Evolutionary conservation across 768 basidiomycete genomes (phyloP).

Genomic region (Agrocybe praecox): DNA sequence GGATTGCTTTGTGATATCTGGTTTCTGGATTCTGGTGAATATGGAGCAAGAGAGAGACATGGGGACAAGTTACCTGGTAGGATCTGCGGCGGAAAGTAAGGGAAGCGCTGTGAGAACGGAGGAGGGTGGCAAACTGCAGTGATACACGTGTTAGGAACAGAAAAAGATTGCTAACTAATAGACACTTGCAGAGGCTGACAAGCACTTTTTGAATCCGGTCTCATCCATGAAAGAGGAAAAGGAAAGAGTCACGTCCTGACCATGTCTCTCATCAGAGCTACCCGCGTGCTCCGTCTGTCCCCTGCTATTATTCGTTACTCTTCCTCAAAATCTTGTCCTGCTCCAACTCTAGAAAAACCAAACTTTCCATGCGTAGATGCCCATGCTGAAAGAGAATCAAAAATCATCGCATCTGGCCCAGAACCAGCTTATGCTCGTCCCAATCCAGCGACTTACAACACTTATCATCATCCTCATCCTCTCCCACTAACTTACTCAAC

Average conservation of each 20-base stretch:
- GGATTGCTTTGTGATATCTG: constrained; percentile 18
- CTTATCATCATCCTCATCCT: constrained; percentile 63
- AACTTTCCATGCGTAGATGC: constrained; percentile 83
- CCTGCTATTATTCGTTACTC: background rate
- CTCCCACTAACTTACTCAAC: constrained; percentile 63
- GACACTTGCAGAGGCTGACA: background rate
- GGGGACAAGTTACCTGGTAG: constrained; percentile 25
- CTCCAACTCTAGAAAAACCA: constrained; percentile 16
- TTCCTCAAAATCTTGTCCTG: constrained; percentile 3
- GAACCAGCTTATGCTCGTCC: constrained; percentile 85
- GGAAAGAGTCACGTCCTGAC: background rate
- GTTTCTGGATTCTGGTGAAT: constrained; percentile 16
- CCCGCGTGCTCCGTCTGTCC: background rate
- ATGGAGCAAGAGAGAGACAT: constrained; percentile 18
- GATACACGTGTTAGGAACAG: constrained; percentile 54
- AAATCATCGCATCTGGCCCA: constrained; percentile 56
- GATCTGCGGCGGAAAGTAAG: constrained; percentile 23
- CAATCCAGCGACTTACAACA: constrained; percentile 69
- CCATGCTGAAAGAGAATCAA: constrained; percentile 70
- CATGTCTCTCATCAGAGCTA: background rate
- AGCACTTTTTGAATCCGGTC: background rate
- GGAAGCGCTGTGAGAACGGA: constrained; percentile 41
- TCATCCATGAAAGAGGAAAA: background rate
- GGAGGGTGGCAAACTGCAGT: constrained; percentile 40
- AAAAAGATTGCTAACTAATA: background rate